phyloP scores from a whole-genome alignment of 192 early-diverging fungal genomes.

The Allomyces macrogynus region DNA sequence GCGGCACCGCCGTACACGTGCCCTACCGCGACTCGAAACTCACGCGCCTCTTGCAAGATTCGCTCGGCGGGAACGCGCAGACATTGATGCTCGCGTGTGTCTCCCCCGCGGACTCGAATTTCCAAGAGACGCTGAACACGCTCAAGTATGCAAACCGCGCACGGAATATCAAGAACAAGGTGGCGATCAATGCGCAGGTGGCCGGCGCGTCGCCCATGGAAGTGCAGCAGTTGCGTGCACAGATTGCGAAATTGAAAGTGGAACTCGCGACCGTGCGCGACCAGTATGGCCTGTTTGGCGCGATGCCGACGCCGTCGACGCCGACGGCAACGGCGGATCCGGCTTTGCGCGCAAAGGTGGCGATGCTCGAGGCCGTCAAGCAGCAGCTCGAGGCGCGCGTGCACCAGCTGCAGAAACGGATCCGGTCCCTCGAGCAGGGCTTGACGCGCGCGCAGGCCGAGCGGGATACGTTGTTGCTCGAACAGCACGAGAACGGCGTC shows the following conservation, averaged over 20 bases:
- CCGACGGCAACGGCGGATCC: constrained; percentile 5
- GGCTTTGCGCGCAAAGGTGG: too few species aligned
- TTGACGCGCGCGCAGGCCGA: constrained; percentile 20
- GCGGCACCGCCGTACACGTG: constrained; percentile 36
- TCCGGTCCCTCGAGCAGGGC: constrained; percentile 16
- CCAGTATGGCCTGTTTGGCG: constrained; percentile 1
- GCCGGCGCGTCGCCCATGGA: constrained; percentile 20
- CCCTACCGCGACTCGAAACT: constrained; percentile 96
- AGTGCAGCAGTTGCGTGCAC: constrained; percentile 28
- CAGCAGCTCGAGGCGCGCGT: too few species aligned
- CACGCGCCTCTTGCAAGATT: constrained; percentile 88
- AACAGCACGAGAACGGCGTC: constrained; percentile 9
- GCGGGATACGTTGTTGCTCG: constrained; percentile 27
- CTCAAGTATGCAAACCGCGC: constrained; percentile 90
- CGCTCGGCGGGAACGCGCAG: constrained; percentile 79
- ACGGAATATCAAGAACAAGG: constrained; percentile 83
- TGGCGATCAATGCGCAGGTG: constrained; percentile 56
- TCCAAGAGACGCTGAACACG: constrained; percentile 83
- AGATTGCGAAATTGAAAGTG: constrained; percentile 25
- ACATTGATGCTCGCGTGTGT: constrained; percentile 95
- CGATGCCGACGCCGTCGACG: neutral
- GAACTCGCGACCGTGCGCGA: constrained; percentile 21
- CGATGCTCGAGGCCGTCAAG: too few species aligned
- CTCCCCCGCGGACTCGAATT: constrained; percentile 61
- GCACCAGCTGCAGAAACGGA: constrained; percentile 20